Evolutionary conservation across 2,329 filamentous ascomycete species (phyloP).

Genomic region (Bipolaris bicolor): DNA sequence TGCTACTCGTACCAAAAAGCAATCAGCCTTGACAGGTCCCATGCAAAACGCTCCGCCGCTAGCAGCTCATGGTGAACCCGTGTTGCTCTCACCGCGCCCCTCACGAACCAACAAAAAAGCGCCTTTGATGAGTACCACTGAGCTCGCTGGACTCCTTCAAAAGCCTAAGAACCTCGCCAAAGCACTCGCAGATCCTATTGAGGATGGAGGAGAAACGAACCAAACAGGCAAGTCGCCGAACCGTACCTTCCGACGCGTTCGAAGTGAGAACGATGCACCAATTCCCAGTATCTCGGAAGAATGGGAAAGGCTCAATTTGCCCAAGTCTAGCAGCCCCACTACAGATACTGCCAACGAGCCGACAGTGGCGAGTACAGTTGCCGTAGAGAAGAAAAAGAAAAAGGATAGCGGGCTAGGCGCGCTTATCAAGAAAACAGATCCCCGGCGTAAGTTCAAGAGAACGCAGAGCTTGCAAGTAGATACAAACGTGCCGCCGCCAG

Average conservation of each 20-base stretch:
- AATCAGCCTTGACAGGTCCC: neutral
- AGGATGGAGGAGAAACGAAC: conserved; percentile 19
- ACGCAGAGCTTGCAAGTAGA: conserved; percentile 38
- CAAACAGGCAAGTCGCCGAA: conserved; percentile 13
- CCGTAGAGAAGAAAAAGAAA: conserved; percentile 9
- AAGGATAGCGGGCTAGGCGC: conserved; percentile 31
- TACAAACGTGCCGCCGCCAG: conserved; percentile 18
- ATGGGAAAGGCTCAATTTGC: conserved; percentile 40
- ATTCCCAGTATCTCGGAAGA: conserved; percentile 37
- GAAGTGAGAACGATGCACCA: conserved; percentile 43
- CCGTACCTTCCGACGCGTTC: conserved; percentile 35
- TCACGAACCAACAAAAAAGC: conserved; percentile 25
- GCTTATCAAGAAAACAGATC: conserved; percentile 41
- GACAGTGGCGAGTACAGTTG: neutral
- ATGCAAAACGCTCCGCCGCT: conserved; percentile 1
- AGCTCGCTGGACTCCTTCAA: conserved; percentile 35
- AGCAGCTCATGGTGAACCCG: conserved; percentile 17
- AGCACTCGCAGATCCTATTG: conserved; percentile 31
- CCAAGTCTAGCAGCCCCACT: conserved; percentile 9
- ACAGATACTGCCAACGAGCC: conserved; percentile 5
- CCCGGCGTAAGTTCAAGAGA: conserved; percentile 37
- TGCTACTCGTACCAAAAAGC: conserved; percentile 14
- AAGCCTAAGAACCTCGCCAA: conserved; percentile 24
- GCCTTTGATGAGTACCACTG: conserved; percentile 36
- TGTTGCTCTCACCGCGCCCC: conserved; percentile 28